phyloP scores from a whole-genome alignment of 805 yeast genomes.

The Scheffersomyces amazonensis region DNA sequence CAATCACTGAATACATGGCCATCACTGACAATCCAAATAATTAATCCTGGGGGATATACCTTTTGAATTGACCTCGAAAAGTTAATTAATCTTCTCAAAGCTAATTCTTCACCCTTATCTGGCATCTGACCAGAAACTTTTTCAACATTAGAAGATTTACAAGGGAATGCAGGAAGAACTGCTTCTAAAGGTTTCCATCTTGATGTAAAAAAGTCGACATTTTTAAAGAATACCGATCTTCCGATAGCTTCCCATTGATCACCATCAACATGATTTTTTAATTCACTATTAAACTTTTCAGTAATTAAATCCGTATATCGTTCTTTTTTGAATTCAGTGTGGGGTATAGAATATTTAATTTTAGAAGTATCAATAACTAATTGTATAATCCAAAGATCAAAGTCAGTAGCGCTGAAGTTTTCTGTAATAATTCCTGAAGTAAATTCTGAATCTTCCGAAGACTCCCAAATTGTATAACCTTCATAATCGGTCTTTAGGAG shows the following conservation, averaged over 20 bases:
- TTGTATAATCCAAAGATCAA: conserved; percentile 33
- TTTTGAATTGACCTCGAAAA: conserved; percentile 25
- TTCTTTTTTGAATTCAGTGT: not conserved
- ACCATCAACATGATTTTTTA: conserved; percentile 44
- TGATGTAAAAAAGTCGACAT: conserved; percentile 47
- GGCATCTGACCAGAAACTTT: conserved; percentile 51
- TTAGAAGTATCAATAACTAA: conserved; percentile 20
- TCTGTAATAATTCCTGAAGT: conserved; percentile 26
- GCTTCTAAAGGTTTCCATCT: conserved; percentile 49
- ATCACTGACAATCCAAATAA: conserved; percentile 57
- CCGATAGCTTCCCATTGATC: conserved; percentile 54
- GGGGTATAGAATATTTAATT: conserved; percentile 9
- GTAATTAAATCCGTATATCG: conserved; percentile 19
- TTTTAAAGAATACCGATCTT: conserved; percentile 37
- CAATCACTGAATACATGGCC: conserved; percentile 68
- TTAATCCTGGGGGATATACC: conserved; percentile 54
- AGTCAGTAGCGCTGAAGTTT: conserved; percentile 15
- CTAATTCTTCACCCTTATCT: conserved; percentile 49
- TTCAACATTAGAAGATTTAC: conserved; percentile 55
- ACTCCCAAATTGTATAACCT: not conserved
- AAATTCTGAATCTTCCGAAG: not conserved
- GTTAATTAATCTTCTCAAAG: conserved; percentile 25
- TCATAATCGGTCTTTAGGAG: not conserved
- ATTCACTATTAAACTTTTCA: conserved; percentile 40
- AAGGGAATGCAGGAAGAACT: conserved; percentile 63